Percentiles rank a stretch among this genome's conserved stretches.
phyloP scores from a whole-genome alignment of 768 basidiomycete species.

The Phylloporus sp. region DNA sequence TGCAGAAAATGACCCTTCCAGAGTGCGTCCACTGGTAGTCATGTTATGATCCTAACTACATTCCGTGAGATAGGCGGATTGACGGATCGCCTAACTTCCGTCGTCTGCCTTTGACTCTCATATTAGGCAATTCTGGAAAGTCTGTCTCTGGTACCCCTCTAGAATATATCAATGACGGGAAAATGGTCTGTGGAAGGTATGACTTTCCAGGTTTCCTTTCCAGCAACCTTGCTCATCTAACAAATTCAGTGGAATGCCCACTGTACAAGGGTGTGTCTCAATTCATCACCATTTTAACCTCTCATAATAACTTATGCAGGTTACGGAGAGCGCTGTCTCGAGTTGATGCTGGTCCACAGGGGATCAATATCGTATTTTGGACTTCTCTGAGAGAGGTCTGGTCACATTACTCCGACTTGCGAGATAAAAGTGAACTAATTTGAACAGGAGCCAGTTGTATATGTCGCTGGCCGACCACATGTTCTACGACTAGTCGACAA shows the following conservation, averaged over 20 bases:
- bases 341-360: slow-evolving; percentile 79
- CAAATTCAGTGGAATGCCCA: slow-evolving; percentile 85
- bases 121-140: slow-evolving; percentile 21
- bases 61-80: slow-evolving; percentile 54
- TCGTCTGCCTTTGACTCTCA: slow-evolving; percentile 62
- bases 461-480: slow-evolving; percentile 82
- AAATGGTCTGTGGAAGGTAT: slow-evolving; percentile 78
- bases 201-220: slow-evolving; percentile 11
- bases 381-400: slow-evolving; percentile 88
- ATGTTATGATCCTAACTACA: slow-evolving; percentile 1
- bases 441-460: slow-evolving; percentile 85
- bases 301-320: slow-evolving; percentile 35
- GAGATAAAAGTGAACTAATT: neutral
- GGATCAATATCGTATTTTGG: slow-evolving; percentile 78
- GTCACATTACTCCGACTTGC: neutral
- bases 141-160: slow-evolving; percentile 32
- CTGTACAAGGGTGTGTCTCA: slow-evolving; percentile 59
- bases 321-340: slow-evolving; percentile 72
- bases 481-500: slow-evolving; percentile 84
- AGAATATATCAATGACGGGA: slow-evolving; percentile 38
- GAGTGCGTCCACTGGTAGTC: slow-evolving; percentile 52
- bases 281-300: neutral
- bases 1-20: slow-evolving; percentile 95
- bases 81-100: slow-evolving; percentile 96
- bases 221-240: slow-evolving; percentile 19